Conservation (phyloP, 176 grass and related monocot species). For the Carex kokanica region DNA sequence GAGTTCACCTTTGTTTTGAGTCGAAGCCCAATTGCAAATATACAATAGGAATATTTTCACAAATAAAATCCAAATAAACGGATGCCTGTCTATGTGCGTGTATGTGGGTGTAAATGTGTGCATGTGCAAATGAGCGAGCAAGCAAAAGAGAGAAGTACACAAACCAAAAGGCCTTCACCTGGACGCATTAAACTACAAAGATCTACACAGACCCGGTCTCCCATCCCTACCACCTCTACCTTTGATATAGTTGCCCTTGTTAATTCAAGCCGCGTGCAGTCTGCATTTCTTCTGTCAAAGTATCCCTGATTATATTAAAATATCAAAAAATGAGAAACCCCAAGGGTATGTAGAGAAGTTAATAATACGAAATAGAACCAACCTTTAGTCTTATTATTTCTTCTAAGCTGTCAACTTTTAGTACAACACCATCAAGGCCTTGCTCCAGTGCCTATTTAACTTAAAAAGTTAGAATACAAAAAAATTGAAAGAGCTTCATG, state of each 20-base stretch:
- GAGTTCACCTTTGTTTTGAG: neutral
- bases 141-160: slow-evolving; percentile 14
- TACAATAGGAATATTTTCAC: neutral
- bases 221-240: slow-evolving; percentile 78
- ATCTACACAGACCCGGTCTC: slow-evolving; percentile 92
- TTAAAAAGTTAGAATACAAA: neutral
- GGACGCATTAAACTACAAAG: slow-evolving; percentile 92
- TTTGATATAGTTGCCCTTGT: slow-evolving; percentile 72
- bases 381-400: slow-evolving; percentile 92
- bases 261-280: slow-evolving; percentile 48
- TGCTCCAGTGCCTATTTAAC: slow-evolving; percentile 78
- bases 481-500: neutral
- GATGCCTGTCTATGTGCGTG: neutral
- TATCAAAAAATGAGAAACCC: slow-evolving; percentile 20
- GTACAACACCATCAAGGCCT: slow-evolving; percentile 86
- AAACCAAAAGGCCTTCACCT: slow-evolving; percentile 94
- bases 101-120: neutral
- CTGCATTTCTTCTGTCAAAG: slow-evolving; percentile 85
- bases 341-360: neutral
- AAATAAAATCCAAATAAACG: neutral
- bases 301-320: slow-evolving; percentile 71
- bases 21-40: slow-evolving; percentile 3
- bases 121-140: neutral
- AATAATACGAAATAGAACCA: slow-evolving; percentile 34
- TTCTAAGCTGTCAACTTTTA: slow-evolving; percentile 68